Conservation (phyloP, 2,329 filamentous ascomycete species). For the Sclerotinia borealis region DNA sequence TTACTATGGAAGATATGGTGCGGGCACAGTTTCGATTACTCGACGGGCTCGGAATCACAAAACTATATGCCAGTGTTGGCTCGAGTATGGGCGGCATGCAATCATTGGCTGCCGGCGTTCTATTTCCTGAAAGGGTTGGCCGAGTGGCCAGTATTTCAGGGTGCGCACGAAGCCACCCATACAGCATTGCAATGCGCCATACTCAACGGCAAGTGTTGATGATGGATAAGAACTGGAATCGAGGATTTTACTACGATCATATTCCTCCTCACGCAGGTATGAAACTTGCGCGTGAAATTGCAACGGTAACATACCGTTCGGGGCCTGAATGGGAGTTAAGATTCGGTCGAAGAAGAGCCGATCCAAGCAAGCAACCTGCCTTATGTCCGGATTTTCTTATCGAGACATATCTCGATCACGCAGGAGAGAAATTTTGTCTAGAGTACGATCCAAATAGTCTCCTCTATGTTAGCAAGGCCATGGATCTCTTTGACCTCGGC, state of each 20-base stretch:
- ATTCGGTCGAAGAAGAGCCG: conserved; percentile 82
- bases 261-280: conserved; percentile 93
- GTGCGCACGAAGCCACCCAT: conserved; percentile 90
- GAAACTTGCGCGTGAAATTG: conserved; percentile 96
- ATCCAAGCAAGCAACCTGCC: conserved; percentile 78
- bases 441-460: conserved; percentile 95
- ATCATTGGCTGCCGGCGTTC: conserved; percentile 75
- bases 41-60: conserved; percentile 68
- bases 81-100: conserved; percentile 99
- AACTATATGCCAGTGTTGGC: conserved; percentile 85
- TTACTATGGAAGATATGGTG: conserved; percentile 98
- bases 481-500: conserved; percentile 96
- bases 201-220: conserved; percentile 96
- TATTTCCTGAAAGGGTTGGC: conserved; percentile 77
- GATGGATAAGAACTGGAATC: conserved; percentile 97
- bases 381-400: conserved; percentile 97
- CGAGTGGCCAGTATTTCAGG: conserved; percentile 86
- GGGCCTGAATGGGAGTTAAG: conserved; percentile 97
- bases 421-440: conserved; percentile 95
- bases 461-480: conserved; percentile 95
- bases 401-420: conserved; percentile 96
- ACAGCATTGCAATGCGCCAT: conserved; percentile 97
- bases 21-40: conserved; percentile 87
- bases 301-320: conserved; percentile 93
- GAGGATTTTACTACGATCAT: conserved; percentile 85